Evolutionary conservation across 768 basidiomycete genomes (phyloP).

Genomic region (Mrakia frigida): DNA sequence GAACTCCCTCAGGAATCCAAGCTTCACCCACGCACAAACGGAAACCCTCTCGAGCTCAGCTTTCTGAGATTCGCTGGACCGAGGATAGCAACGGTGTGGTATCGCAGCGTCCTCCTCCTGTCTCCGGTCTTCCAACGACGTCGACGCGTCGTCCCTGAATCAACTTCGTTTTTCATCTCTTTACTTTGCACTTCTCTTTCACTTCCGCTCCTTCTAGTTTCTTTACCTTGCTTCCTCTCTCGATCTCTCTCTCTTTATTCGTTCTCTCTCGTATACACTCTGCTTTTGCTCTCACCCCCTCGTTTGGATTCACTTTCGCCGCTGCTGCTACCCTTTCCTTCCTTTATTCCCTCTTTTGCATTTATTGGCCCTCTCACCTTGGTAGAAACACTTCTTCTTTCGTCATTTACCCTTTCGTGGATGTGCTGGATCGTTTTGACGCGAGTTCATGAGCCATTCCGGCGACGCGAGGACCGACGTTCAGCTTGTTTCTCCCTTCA

Average conservation of each 20-base stretch:
- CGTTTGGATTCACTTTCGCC: background rate
- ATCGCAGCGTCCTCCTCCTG: too few species aligned
- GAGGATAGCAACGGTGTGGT: background rate
- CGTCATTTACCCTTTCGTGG: background rate
- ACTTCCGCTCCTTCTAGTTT: background rate
- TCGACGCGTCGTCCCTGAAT: too few species aligned
- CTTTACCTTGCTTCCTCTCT: background rate
- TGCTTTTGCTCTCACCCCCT: background rate
- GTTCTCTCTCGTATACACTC: too few species aligned
- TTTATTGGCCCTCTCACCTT: background rate
- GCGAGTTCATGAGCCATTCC: too few species aligned
- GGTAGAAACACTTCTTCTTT: background rate
- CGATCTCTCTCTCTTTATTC: background rate
- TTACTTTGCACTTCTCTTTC: background rate
- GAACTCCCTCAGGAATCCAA: background rate
- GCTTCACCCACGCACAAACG: constrained; percentile 9
- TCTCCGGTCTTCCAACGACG: too few species aligned
- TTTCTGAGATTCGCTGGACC: constrained; percentile 18
- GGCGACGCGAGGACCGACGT: too few species aligned
- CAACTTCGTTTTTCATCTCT: background rate
- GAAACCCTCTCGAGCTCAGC: constrained; percentile 24
- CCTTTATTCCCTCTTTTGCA: background rate
- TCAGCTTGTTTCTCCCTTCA: too few species aligned
- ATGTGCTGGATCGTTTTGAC: too few species aligned
- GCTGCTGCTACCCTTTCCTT: background rate